A percentile compares a stretch with the other conserved stretches of the same genome.
phyloP scores from a whole-genome alignment of 1,139 yeast species.

The Yamadazyma diospyri region DNA sequence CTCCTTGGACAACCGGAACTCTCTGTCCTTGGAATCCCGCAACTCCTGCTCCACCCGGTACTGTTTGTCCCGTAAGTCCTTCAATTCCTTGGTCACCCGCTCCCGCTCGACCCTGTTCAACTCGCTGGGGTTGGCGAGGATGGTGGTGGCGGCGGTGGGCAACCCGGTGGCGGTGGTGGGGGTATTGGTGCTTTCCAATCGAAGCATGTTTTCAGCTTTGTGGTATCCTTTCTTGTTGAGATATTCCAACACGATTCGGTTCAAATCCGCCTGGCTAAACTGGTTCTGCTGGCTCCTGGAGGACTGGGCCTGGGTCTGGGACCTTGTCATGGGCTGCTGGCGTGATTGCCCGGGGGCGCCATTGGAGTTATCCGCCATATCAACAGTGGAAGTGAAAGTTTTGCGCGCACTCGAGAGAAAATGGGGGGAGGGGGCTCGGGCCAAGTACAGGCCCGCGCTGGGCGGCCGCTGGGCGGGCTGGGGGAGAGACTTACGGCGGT shows the following conservation, averaged over 20 bases:
- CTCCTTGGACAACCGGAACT: constrained; percentile 37
- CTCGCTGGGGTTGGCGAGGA: constrained; percentile 39
- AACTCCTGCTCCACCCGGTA: constrained; percentile 35
- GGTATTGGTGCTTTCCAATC: constrained; percentile 79
- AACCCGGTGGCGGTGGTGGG: constrained; percentile 57
- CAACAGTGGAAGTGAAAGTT: too few species aligned
- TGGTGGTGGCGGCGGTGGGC: constrained; percentile 40
- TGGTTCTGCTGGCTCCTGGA: constrained; percentile 17
- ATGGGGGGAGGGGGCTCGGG: not conserved
- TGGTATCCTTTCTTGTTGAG: constrained; percentile 92
- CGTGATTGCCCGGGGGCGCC: not conserved
- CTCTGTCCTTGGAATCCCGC: constrained; percentile 40
- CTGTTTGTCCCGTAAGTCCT: constrained; percentile 40
- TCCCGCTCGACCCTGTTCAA: constrained; percentile 26
- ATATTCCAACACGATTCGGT: constrained; percentile 87
- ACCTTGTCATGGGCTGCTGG: constrained; percentile 12
- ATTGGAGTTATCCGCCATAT: constrained; percentile 5
- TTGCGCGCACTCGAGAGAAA: not conserved
- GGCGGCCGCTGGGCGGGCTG: too few species aligned
- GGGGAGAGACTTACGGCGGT: too few species aligned
- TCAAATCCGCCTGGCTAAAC: constrained; percentile 71
- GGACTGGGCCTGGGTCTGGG: constrained; percentile 12
- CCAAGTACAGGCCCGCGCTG: too few species aligned
- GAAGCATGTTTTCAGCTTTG: constrained; percentile 87
- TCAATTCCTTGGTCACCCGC: constrained; percentile 31